Percentiles rank a stretch among this genome's conserved stretches.
phyloP scores from a whole-genome alignment of 495 filamentous ascomycete species.

The Collariella sp. region DNA sequence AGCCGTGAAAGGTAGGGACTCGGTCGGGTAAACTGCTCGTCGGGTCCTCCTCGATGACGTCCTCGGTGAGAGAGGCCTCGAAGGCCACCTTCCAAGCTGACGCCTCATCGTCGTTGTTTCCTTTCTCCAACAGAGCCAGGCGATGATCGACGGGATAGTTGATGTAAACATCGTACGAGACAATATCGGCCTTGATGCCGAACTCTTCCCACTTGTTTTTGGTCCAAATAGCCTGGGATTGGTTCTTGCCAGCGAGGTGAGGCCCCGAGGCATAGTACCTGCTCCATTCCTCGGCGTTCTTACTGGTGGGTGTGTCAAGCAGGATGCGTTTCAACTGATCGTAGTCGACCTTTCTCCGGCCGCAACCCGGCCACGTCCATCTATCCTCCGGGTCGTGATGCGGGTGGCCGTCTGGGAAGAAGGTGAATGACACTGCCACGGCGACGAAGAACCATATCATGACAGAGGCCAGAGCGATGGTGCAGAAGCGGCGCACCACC shows the following conservation, averaged over 20 bases:
- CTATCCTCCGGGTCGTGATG: conserved; percentile 31
- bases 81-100: conserved; percentile 55
- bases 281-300: conserved; percentile 72
- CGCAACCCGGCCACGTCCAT: conserved; percentile 38
- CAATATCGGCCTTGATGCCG: conserved; percentile 64
- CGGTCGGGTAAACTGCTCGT: conserved; percentile 64
- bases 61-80: conserved; percentile 76
- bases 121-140: conserved; percentile 64
- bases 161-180: conserved; percentile 79
- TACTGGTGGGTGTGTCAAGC: conserved; percentile 57
- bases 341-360: conserved; percentile 40
- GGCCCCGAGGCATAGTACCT: conserved; percentile 82
- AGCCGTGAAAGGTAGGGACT: conserved; percentile 92
- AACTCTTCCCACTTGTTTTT: conserved; percentile 75
- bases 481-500: conserved; percentile 63
- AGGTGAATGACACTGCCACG: conserved; percentile 50
- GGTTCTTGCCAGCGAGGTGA: conserved; percentile 84
- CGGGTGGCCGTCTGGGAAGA: conserved; percentile 29
- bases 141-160: conserved; percentile 82
- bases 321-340: conserved; percentile 64
- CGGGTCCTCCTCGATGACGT: conserved; percentile 74
- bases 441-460: conserved; percentile 51
- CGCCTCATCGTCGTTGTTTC: conserved; percentile 35
- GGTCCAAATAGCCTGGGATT: conserved; percentile 81
- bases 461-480: conserved; percentile 46